Base-by-base conservation (phyloP, 2,329 filamentous ascomycete species). In the Fusarium coffeatum region DNA sequence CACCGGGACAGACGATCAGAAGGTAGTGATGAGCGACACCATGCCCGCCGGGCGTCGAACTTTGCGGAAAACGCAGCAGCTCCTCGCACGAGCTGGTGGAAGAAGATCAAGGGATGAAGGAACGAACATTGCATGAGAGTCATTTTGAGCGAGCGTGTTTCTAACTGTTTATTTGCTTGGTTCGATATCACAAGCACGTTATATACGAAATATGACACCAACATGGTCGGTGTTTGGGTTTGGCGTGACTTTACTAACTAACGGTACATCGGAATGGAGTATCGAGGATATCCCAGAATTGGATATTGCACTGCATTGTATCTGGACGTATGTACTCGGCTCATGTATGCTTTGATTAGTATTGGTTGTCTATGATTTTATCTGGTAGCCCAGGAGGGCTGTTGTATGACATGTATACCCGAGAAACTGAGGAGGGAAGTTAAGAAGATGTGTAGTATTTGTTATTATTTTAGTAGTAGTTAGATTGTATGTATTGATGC, bases 11-110 rank as follows among this genome's bases (percentile, higher is more conserved):
- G 69, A 51, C 78, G 76, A 10, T 84, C 82, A 15, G 83, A 83
- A 54, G 82, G 80, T 4, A 83, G 82, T 58, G 82, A 83, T 43
- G 83, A 84, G 63, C 80, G 82, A 37, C 79, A 82, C 27, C 80
- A 81, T 47, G 79, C 77, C 46, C 78, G 79, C 23, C 82, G 83
- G 22, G 78, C 79, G 42, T 80, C 81, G 22, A 73, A 80, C 23
- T 82, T 83, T 53, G 80, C 81, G 67, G 84, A 86, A n/a, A 37
- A 77, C 42, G 80, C 84, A 15, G 28, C 77, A 47, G 81, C 84
- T 11, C 86, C 86, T 22, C 80, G 85, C 60, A 87, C 83, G 66
- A 88, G 86, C 68, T 88, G 87, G 87, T 89, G 87, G 87, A 86
- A 80, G 79, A 88, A 88, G 80, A 76, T 88, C 55, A 84, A 83